These are phyloP conservation scores for Megacollybia marginata DNA, from an alignment of 768 basidiomycete genomes.

Conservation along the genomic window DNA sequence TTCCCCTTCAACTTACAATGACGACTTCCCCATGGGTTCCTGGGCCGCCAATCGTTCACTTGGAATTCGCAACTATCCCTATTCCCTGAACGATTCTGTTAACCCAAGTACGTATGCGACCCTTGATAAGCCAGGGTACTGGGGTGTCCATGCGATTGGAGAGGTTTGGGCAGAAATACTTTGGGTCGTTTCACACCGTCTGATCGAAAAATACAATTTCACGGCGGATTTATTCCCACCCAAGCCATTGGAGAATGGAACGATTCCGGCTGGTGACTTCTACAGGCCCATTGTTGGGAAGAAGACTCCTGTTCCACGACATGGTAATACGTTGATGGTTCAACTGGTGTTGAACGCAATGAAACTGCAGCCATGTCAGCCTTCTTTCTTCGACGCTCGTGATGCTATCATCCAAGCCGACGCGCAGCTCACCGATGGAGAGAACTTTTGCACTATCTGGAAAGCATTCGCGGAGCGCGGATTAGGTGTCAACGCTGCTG, in stretches of 20 bases:
- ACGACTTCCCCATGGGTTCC: constrained; percentile 85
- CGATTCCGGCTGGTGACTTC: constrained; percentile 64
- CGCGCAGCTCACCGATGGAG: constrained; percentile 81
- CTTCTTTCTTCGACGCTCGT: constrained; percentile 84
- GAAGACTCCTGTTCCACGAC: constrained; percentile 71
- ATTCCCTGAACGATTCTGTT: constrained; percentile 63
- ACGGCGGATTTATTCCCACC: constrained; percentile 79
- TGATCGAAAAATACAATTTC: constrained; percentile 82
- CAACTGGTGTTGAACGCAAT: constrained; percentile 87
- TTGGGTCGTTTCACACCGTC: constrained; percentile 66
- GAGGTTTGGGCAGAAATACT: constrained; percentile 95
- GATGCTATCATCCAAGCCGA: constrained; percentile 91
- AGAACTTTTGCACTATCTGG: constrained; percentile 90
- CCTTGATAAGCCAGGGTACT: constrained; percentile 89
- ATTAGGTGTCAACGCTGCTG: constrained; percentile 67
- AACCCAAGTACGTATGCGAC: constrained; percentile 95
- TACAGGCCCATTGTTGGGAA: constrained; percentile 48
- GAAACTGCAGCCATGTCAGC: constrained; percentile 93
- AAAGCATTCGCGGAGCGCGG: constrained; percentile 77
- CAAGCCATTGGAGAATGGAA: constrained; percentile 52
- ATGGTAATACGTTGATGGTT: constrained; percentile 81
- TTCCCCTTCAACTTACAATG: constrained; percentile 47
- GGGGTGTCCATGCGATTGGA: constrained; percentile 88
- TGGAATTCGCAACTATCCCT: constrained; percentile 86
- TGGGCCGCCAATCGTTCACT: constrained; percentile 79